phyloP scores from a whole-genome alignment of 495 filamentous ascomycete species.

The Cetradonia linearis region DNA sequence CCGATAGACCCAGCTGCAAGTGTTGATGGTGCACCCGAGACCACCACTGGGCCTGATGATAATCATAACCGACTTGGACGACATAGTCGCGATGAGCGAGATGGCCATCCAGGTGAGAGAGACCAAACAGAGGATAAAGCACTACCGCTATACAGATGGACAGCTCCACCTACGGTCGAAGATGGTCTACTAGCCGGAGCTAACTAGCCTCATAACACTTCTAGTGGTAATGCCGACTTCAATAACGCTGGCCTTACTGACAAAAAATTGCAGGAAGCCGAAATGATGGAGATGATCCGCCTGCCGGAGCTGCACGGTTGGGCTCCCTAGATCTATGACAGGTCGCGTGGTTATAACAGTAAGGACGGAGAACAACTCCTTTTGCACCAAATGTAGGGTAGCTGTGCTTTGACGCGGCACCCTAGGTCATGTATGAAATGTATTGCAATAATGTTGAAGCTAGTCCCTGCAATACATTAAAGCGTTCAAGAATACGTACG shows the following conservation, averaged over 20 bases:
- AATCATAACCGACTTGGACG: too few species aligned
- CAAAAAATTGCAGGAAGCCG: background rate
- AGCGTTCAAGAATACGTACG: background rate
- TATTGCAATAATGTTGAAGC: background rate
- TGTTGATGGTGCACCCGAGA: too few species aligned
- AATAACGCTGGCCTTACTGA: background rate
- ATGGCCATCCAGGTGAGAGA: background rate
- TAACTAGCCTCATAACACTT: background rate
- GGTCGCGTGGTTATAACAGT: background rate
- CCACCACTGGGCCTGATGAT: too few species aligned
- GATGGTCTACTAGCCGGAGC: background rate
- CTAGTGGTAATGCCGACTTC: background rate
- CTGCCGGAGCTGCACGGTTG: too few species aligned
- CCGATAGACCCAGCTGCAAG: background rate
- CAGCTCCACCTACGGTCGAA: background rate
- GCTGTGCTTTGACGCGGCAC: background rate
- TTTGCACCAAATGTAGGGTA: background rate
- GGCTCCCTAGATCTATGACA: too few species aligned
- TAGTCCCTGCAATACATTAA: background rate
- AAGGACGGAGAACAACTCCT: background rate
- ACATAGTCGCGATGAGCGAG: background rate
- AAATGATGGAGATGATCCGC: background rate
- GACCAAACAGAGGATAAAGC: too few species aligned
- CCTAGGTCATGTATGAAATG: background rate
- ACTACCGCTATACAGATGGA: background rate